phyloP scores from a whole-genome alignment of 768 basidiomycete genomes.

The Filobasidium floriforme region DNA sequence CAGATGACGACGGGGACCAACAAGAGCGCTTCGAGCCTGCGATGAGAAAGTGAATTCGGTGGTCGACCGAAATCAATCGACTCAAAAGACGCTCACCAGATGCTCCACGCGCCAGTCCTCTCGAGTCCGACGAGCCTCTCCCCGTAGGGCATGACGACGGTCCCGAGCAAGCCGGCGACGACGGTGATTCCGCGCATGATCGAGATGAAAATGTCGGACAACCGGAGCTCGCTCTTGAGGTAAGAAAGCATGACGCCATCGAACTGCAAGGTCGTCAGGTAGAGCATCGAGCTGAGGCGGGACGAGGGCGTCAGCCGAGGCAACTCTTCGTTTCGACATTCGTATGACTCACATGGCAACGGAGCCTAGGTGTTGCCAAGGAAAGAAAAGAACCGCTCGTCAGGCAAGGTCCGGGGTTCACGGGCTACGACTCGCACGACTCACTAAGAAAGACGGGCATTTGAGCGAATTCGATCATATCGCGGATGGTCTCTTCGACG shows the following conservation, averaged over 20 bases:
- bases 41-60: too few species aligned
- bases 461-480: slow-evolving; percentile 29
- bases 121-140: slow-evolving; percentile 36
- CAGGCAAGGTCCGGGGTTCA: too few species aligned
- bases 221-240: slow-evolving; percentile 38
- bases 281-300: slow-evolving; percentile 27
- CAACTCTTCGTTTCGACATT: too few species aligned
- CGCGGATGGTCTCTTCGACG: background rate
- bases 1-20: slow-evolving; percentile 35
- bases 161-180: slow-evolving; percentile 38
- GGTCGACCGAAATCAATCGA: too few species aligned
- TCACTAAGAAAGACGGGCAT: slow-evolving; percentile 41
- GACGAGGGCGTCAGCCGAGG: too few species aligned
- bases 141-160: slow-evolving; percentile 40
- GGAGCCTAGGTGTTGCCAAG: slow-evolving; percentile 28
- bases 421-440: slow-evolving; percentile 12
- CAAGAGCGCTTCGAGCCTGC: slow-evolving; percentile 39
- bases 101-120: slow-evolving; percentile 42
- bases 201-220: slow-evolving; percentile 40
- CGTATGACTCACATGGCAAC: slow-evolving; percentile 29
- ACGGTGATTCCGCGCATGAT: slow-evolving; percentile 39
- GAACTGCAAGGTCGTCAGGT: slow-evolving; percentile 41
- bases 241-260: slow-evolving; percentile 44
- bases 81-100: too few species aligned
- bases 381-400: too few species aligned